These are phyloP conservation scores for Pythium sukuiense DNA, from an alignment of 352 stramenopile species.

Conservation along the genomic window DNA sequence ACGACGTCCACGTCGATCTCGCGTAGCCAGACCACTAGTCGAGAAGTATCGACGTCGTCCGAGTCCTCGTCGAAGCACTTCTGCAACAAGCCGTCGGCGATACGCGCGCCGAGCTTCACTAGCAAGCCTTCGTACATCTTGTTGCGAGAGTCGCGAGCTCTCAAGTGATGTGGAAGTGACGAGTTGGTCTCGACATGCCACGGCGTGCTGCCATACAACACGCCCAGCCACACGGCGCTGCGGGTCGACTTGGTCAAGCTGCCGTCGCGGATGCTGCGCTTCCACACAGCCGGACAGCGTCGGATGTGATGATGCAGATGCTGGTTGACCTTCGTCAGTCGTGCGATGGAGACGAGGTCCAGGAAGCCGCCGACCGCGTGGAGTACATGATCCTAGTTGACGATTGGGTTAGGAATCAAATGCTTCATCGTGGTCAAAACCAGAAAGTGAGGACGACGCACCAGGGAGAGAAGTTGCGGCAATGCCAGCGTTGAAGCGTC, in stretches of 20 bases:
- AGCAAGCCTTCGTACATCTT: slow-evolving; percentile 73
- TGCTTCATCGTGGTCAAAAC: too few relatives aligned
- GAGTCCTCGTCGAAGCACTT: slow-evolving; percentile 40
- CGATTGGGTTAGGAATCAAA: too few relatives aligned
- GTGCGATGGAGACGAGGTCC: slow-evolving; percentile 15
- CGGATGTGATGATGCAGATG: slow-evolving; percentile 37
- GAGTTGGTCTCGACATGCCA: slow-evolving; percentile 35
- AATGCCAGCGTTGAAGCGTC: neutral
- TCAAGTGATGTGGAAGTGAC: slow-evolving; percentile 43
- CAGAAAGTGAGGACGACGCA: slow-evolving; percentile 3
- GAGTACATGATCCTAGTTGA: slow-evolving; percentile 4
- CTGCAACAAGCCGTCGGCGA: slow-evolving; percentile 35
- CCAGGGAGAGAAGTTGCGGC: slow-evolving; percentile 1
- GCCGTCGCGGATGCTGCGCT: slow-evolving; percentile 64
- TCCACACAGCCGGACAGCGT: slow-evolving; percentile 62
- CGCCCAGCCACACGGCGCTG: slow-evolving; percentile 62
- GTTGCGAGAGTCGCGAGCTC: slow-evolving; percentile 34
- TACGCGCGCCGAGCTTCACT: slow-evolving; percentile 46
- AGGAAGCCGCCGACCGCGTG: slow-evolving; percentile 16
- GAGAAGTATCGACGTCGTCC: slow-evolving; percentile 41
- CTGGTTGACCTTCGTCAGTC: slow-evolving; percentile 46
- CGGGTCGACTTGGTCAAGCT: slow-evolving; percentile 47
- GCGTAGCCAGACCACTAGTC: slow-evolving; percentile 67
- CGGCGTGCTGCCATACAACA: slow-evolving; percentile 60
- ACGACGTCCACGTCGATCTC: slow-evolving; percentile 85